Percentiles rank a stretch among this genome's conserved stretches.
Conservation (phyloP, 768 basidiomycete species). For the Tephrocybe sp. region DNA sequence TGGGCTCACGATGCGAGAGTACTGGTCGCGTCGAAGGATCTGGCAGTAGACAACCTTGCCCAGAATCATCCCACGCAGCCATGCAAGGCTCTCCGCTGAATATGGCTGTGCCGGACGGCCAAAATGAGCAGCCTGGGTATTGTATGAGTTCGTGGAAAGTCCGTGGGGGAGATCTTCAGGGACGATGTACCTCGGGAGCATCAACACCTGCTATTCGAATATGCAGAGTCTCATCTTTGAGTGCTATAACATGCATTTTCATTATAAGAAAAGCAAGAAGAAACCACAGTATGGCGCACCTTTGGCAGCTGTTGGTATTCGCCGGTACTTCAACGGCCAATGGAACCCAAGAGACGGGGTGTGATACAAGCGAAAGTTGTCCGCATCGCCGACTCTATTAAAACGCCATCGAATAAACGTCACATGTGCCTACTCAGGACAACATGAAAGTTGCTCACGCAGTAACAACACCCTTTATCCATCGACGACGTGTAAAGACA, state of each 20-base stretch:
- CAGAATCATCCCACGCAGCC: conserved; percentile 59
- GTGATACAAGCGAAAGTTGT: conserved; percentile 89
- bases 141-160: neutral
- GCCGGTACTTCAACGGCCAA: conserved; percentile 71
- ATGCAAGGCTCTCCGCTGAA: conserved; percentile 69
- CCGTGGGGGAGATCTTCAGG: neutral
- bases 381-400: conserved; percentile 77
- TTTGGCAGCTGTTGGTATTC: conserved; percentile 58
- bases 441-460: conserved; percentile 59
- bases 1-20: conserved; percentile 35
- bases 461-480: conserved; percentile 82
- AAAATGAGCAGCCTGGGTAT: conserved; percentile 73
- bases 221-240: conserved; percentile 81
- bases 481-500: conserved; percentile 54
- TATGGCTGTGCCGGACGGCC: conserved; percentile 79
- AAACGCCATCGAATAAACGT: neutral
- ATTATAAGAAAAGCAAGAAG: neutral
- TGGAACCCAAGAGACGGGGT: conserved; percentile 76
- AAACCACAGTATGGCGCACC: conserved; percentile 34
- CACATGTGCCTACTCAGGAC: too few relatives aligned
- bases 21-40: conserved; percentile 77
- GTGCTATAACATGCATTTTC: conserved; percentile 42
- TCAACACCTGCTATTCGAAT: conserved; percentile 90
- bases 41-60: conserved; percentile 71
- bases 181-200: conserved; percentile 90